A percentile compares a stretch with the other conserved stretches of the same genome.
Evolutionary conservation across 768 basidiomycete species (phyloP).

Genomic region (Cystobasidium onofrii): DNA sequence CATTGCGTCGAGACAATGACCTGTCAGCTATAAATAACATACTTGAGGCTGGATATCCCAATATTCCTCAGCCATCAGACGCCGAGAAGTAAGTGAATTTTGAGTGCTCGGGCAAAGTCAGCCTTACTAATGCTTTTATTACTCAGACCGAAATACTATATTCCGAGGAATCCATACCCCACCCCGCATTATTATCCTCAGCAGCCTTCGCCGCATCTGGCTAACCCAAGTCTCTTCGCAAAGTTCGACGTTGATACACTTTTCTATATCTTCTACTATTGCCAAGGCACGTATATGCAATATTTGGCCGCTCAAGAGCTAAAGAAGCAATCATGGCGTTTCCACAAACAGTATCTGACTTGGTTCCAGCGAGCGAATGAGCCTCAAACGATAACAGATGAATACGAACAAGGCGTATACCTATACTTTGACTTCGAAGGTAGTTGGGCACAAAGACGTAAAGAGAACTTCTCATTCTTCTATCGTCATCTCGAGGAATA

Average conservation of each 20-base stretch:
- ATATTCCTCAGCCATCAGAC: constrained; percentile 82
- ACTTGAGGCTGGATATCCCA: constrained; percentile 80
- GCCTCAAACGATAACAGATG: constrained; percentile 96
- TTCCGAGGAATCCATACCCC: constrained; percentile 80
- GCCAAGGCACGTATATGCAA: constrained; percentile 97
- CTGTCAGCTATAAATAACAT: constrained; percentile 84
- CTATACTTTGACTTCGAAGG: constrained; percentile 70
- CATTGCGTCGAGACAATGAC: constrained; percentile 51
- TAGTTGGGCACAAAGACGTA: constrained; percentile 96
- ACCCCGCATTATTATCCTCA: constrained; percentile 95
- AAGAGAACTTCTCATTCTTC: constrained; percentile 80
- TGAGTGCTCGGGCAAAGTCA: not conserved
- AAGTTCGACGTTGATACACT: constrained; percentile 93
- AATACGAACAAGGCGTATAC: constrained; percentile 98
- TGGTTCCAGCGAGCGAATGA: constrained; percentile 98
- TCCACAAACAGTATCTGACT: constrained; percentile 97
- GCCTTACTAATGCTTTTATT: constrained; percentile 11
- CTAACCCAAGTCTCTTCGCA: constrained; percentile 71
- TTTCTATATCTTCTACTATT: constrained; percentile 98
- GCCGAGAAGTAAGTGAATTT: constrained; percentile 87
- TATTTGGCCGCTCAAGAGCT: constrained; percentile 93
- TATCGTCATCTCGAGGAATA: constrained; percentile 35
- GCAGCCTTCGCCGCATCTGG: constrained; percentile 67
- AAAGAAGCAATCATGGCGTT: constrained; percentile 96
- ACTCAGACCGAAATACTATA: constrained; percentile 85